A percentile compares a stretch with the other conserved stretches of the same genome.
Conservation (phyloP, 2,329 filamentous ascomycete species). For the Lasiodiplodia gonubiensis region DNA sequence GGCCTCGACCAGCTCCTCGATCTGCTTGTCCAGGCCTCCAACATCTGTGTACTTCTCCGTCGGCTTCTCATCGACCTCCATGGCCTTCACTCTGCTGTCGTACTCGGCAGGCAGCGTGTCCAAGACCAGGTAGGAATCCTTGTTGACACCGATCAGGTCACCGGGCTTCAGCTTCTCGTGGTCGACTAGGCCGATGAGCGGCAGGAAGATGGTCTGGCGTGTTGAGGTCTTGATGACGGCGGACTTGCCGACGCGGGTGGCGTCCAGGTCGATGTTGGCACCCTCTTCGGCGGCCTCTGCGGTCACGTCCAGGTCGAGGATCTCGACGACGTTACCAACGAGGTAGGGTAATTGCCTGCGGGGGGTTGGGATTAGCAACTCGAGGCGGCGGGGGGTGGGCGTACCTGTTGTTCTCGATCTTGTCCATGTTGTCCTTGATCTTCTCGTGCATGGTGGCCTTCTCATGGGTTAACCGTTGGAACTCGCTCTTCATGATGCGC, state of each 20-base stretch:
- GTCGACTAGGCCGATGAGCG: constrained; percentile 94
- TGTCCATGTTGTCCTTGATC: constrained; percentile 98
- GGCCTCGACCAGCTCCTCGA: constrained; percentile 96
- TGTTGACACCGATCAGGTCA: constrained; percentile 97
- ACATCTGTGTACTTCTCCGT: constrained; percentile 99
- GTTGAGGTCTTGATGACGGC: constrained; percentile 99
- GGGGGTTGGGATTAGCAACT: constrained; percentile 27
- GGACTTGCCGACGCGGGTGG: constrained; percentile 94
- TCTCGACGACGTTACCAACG: constrained; percentile 96
- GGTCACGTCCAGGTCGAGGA: constrained; percentile 93
- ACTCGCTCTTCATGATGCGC: constrained; percentile 98
- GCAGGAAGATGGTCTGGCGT: constrained; percentile 96
- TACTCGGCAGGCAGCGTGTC: constrained; percentile 98
- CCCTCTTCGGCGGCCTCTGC: constrained; percentile 96
- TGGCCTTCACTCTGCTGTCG: constrained; percentile 97
- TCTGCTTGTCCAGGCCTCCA: constrained; percentile 96
- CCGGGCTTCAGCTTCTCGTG: constrained; percentile 93
- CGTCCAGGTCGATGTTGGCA: constrained; percentile 97
- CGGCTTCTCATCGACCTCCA: constrained; percentile 99
- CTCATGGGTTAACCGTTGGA: constrained; percentile 90
- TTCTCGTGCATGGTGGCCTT: constrained; percentile 96
- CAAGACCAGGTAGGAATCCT: constrained; percentile 96
- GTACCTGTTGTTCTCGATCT: constrained; percentile 98
- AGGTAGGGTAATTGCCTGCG: constrained; percentile 95
- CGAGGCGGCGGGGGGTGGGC: constrained; percentile 34